Evolutionary conservation across 495 filamentous ascomycete genomes (phyloP), one percentile per base, ranked within the genome.

Genomic region (Penicillium maclennaniae): DNA sequence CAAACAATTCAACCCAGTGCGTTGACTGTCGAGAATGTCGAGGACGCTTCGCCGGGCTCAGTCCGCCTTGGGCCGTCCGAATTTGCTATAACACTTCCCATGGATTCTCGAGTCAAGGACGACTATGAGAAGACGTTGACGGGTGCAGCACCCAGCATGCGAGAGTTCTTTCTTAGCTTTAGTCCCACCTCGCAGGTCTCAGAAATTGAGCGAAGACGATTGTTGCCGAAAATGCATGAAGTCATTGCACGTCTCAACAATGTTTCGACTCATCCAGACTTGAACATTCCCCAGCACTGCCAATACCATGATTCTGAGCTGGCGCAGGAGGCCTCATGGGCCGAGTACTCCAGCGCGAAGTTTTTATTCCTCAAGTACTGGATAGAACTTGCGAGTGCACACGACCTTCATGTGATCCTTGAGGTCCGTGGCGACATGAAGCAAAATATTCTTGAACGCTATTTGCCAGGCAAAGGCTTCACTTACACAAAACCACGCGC

Each of bases 311-410:
- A 60, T 5, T 68, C 65, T 0, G 61, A 74, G 23, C 58, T 74
- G 15, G 59, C 66, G 26, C 67, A 74, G 42, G 77, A 82, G 53
- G 76, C 81, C 10, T 61, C 69, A 14, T 84, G 80, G 76, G 77
- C 80, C 5, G 77, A 82, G 42, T 70, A 75, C 14, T 79, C 75
- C 14, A 84, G 82, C 56, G 62, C 79, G 25, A 80, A 85, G 59
- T 83, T 87, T 58, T 56, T 71, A 19, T 76, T 87, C 53, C 63
- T 86, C 6, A 65, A 74, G 28, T 68, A 77, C 59, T 66, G 87
- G 37, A 59, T 84, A 44, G 61, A 80, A 46, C 53, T 71, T 40
- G 63, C 72, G 7, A 67, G 68, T 9, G 53, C 60, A 4, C 55
- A 65, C 31, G 68, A 74, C 19, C 43, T 76, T 14, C 80, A 83